These are phyloP conservation scores for Trypanosoma cruzi DNA, from an alignment of 208 protist species.

Conservation along the genomic window DNA sequence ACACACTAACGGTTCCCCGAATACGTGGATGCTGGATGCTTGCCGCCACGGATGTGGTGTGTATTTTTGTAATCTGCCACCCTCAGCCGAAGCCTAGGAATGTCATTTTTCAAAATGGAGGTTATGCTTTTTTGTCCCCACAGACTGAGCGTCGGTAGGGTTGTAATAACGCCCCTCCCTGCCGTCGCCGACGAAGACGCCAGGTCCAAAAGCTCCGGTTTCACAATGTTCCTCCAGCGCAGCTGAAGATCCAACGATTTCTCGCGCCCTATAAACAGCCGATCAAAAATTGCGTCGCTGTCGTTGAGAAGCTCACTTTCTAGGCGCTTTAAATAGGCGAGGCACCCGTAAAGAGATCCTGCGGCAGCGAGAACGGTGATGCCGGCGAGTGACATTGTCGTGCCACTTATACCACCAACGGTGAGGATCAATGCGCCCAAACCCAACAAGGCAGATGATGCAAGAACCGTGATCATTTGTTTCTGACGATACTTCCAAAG, in stretches of 20 bases:
- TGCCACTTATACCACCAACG: constrained; percentile 26
- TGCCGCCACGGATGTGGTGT: neutral
- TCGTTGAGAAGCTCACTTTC: constrained; percentile 29
- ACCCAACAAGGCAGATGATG: constrained; percentile 18
- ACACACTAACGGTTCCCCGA: neutral
- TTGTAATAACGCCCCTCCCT: constrained; percentile 31
- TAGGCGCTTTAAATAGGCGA: constrained; percentile 31
- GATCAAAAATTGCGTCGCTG: constrained; percentile 42
- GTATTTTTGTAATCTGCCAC: constrained; percentile 51
- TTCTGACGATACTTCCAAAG: constrained; percentile 43
- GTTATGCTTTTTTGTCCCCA: constrained; percentile 38
- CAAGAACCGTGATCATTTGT: constrained; percentile 21
- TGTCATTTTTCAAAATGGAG: constrained; percentile 36
- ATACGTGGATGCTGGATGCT: neutral
- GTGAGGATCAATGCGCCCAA: constrained; percentile 24
- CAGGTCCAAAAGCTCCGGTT: constrained; percentile 48
- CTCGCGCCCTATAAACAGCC: constrained; percentile 43
- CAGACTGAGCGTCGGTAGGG: constrained; percentile 45
- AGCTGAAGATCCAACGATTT: constrained; percentile 49
- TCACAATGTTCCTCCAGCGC: constrained; percentile 62
- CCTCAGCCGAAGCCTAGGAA: constrained; percentile 43
- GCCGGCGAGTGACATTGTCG: constrained; percentile 19
- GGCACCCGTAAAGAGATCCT: constrained; percentile 18
- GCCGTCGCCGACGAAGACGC: constrained; percentile 16
- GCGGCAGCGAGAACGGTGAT: constrained; percentile 20